Percentiles rank a stretch among this genome's conserved stretches.
Conservation (phyloP, 768 basidiomycete species). For the Fibroporia radiculosa region DNA sequence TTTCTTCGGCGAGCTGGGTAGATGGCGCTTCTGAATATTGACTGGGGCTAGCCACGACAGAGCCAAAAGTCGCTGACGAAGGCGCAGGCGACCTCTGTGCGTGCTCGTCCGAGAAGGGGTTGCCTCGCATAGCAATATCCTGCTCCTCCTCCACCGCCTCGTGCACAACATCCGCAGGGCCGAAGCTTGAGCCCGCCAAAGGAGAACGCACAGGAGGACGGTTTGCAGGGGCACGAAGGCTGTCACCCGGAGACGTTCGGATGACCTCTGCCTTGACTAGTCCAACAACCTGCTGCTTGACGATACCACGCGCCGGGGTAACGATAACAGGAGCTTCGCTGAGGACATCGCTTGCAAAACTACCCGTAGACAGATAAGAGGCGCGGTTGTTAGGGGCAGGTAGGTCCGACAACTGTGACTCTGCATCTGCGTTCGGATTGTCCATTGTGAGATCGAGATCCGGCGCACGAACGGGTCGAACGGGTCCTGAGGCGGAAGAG, state of each 20-base stretch:
- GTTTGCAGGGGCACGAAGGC: constrained; percentile 30
- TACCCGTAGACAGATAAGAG: constrained; percentile 70
- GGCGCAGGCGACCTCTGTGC: constrained; percentile 28
- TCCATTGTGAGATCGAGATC: constrained; percentile 44
- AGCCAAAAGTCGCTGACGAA: constrained; percentile 30
- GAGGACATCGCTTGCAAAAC: constrained; percentile 71
- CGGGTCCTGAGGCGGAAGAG: constrained; percentile 6
- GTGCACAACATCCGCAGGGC: constrained; percentile 52
- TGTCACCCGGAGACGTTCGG: constrained; percentile 35
- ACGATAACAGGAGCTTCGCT: constrained; percentile 80
- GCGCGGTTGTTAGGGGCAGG: constrained; percentile 45
- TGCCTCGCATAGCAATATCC: constrained; percentile 16
- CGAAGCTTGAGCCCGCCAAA: constrained; percentile 63
- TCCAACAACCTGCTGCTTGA: constrained; percentile 53
- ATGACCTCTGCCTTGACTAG: constrained; percentile 77
- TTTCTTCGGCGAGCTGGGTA: constrained; percentile 6
- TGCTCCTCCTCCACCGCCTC: constrained; percentile 35
- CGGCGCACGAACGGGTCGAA: constrained; percentile 40
- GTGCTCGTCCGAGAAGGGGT: constrained; percentile 66
- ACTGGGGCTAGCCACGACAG: not conserved
- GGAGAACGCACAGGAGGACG: constrained; percentile 36
- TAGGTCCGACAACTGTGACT: constrained; percentile 47
- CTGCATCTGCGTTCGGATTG: constrained; percentile 29
- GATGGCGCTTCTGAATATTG: not conserved
- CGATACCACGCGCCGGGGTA: constrained; percentile 53